Evolutionary conservation across 768 basidiomycete species (phyloP).

Genomic region (Agaricus bisporus): DNA sequence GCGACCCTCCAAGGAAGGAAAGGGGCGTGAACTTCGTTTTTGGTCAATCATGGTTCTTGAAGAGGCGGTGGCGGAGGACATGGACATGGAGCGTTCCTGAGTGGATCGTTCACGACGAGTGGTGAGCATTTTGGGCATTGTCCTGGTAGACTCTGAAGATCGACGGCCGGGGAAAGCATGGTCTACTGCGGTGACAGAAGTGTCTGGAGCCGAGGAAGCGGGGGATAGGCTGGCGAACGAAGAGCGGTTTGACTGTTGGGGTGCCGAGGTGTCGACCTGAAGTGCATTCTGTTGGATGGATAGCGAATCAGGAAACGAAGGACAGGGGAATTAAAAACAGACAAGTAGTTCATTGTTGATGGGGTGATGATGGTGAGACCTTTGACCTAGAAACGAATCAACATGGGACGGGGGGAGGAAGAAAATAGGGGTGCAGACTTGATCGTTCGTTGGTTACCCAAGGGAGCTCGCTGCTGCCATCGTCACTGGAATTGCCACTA

Average conservation of each 20-base stretch:
- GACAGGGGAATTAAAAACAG: not conserved
- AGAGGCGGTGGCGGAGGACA: constrained; percentile 56
- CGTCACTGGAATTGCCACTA: constrained; percentile 32
- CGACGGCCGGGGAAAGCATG: constrained; percentile 38
- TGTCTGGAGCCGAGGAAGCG: constrained; percentile 20
- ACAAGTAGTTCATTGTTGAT: constrained; percentile 1
- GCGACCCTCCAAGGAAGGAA: constrained; percentile 30
- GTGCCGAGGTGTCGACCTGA: constrained; percentile 50
- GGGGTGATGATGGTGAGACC: not conserved
- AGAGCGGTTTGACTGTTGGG: constrained; percentile 32
- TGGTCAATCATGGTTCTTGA: constrained; percentile 41
- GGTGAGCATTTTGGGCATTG: constrained; percentile 42
- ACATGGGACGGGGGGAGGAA: not conserved
- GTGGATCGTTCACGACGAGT: constrained; percentile 53
- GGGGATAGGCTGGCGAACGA: constrained; percentile 29
- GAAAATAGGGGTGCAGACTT: constrained; percentile 28
- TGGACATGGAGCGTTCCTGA: constrained; percentile 73
- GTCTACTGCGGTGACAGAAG: constrained; percentile 30
- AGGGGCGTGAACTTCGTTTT: constrained; percentile 23
- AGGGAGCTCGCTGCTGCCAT: constrained; percentile 50
- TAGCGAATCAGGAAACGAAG: constrained; percentile 4
- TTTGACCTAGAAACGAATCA: not conserved
- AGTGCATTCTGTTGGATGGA: constrained; percentile 28
- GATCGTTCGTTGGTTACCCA: constrained; percentile 44
- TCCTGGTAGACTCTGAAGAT: constrained; percentile 67